Conservation (phyloP, 768 basidiomycete genomes). For the Lentinula boryana region DNA sequence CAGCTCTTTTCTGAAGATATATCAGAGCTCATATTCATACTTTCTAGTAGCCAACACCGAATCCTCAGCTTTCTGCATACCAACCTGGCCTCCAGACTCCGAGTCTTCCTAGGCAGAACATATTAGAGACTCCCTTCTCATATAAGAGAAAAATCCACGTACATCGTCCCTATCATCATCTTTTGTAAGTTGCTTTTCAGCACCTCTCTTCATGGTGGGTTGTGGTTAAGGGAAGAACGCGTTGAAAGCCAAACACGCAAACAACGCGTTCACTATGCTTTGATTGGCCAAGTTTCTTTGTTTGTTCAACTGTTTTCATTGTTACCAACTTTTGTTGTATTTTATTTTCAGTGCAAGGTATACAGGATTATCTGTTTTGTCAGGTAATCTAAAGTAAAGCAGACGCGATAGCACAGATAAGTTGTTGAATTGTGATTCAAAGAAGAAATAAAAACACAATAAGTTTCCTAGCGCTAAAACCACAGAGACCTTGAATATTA, state of each 20-base stretch:
- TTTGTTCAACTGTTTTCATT: no score
- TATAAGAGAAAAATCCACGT: constrained; percentile 13
- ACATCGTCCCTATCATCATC: constrained; percentile 39
- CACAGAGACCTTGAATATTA: not conserved
- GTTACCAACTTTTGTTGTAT: no score
- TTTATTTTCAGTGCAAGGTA: not conserved
- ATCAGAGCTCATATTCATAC: constrained; percentile 31
- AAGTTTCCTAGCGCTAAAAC: not conserved
- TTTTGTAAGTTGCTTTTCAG: constrained; percentile 65
- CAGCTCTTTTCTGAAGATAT: not conserved
- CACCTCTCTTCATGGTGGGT: constrained; percentile 61
- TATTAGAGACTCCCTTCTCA: not conserved
- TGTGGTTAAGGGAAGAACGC: not conserved
- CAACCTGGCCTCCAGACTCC: constrained; percentile 21
- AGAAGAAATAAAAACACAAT: constrained; percentile 4
- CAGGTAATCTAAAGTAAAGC: not conserved
- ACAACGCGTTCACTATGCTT: not conserved
- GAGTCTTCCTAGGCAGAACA: constrained; percentile 27
- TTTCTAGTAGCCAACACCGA: constrained; percentile 45
- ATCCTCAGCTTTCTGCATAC: constrained; percentile 60
- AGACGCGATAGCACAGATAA: not conserved
- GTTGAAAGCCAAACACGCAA: not conserved
- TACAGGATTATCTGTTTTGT: not conserved
- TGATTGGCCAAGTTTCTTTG: no score
- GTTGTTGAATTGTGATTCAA: no score